Evolutionary conservation across 2,329 filamentous ascomycete species (phyloP).

Genomic region (Ophiostoma sp.): DNA sequence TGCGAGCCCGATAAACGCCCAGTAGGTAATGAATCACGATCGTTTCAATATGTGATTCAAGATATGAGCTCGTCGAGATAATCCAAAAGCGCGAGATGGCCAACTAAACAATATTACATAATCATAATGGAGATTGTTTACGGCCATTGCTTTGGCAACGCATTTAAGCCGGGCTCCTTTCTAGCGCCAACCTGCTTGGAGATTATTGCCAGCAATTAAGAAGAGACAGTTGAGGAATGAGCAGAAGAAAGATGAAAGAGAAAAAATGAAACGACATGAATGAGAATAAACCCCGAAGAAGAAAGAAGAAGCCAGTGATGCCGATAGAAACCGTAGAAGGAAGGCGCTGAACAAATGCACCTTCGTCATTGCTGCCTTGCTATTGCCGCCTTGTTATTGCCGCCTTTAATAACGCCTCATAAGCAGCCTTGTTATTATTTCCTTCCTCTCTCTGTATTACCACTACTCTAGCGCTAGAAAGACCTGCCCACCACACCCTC

Average conservation of each 20-base stretch:
- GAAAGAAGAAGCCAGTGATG: background rate
- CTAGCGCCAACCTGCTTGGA: slow-evolving; percentile 2
- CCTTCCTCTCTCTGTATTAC: background rate
- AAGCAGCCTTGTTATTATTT: background rate
- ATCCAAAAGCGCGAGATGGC: too few relatives aligned
- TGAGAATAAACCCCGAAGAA: background rate
- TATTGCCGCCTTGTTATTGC: background rate
- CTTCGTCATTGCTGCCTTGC: slow-evolving; percentile 1
- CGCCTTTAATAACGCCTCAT: background rate
- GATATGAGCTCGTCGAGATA: too few relatives aligned
- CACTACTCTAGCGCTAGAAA: slow-evolving; percentile 1
- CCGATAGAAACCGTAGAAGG: background rate
- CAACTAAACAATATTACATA: background rate
- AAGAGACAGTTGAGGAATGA: background rate
- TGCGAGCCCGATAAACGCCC: too few relatives aligned
- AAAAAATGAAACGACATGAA: background rate
- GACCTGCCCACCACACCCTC: slow-evolving; percentile 10
- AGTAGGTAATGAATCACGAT: too few relatives aligned
- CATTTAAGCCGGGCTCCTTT: background rate
- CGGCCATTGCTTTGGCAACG: slow-evolving; percentile 17
- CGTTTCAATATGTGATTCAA: too few relatives aligned
- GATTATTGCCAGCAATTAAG: too few relatives aligned
- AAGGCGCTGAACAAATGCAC: background rate
- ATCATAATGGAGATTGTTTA: slow-evolving; percentile 4
- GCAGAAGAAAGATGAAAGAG: background rate